phyloP scores from a whole-genome alignment of 1,284 basidiomycete species.

The Rhodotorula sp. region DNA sequence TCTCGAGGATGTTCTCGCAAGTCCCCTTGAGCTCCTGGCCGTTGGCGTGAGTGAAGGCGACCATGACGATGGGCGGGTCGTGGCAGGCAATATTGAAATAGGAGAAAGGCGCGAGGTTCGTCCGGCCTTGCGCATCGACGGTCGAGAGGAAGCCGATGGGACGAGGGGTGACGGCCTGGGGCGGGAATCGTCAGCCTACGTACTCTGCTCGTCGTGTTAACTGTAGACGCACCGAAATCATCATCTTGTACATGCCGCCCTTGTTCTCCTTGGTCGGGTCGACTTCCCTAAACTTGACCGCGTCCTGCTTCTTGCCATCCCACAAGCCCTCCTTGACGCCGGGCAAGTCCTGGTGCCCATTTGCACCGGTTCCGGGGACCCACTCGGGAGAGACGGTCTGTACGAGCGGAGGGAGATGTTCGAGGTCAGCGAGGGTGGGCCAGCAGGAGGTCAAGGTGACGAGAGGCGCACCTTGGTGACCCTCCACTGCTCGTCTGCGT shows the following conservation, averaged over 20 bases:
- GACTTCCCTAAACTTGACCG: constrained; percentile 58
- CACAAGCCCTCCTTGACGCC: constrained; percentile 56
- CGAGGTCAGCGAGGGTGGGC: not conserved
- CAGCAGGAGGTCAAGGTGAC: not conserved
- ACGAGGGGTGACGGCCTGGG: constrained; percentile 54
- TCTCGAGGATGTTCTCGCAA: constrained; percentile 63
- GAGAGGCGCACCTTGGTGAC: constrained; percentile 9
- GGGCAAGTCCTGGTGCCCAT: constrained; percentile 38
- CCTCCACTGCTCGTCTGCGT: not conserved
- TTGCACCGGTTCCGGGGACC: constrained; percentile 57
- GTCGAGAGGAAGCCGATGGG: constrained; percentile 73
- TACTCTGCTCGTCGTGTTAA: no score
- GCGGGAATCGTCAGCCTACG: not conserved
- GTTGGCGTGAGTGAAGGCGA: constrained; percentile 56
- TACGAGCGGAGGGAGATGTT: constrained; percentile 27
- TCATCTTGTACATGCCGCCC: constrained; percentile 54
- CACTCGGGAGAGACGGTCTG: constrained; percentile 57
- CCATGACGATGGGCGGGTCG: constrained; percentile 61
- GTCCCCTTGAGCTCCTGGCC: constrained; percentile 59
- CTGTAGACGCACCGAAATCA: constrained; percentile 51
- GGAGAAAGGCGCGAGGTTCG: constrained; percentile 65
- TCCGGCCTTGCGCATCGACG: constrained; percentile 56
- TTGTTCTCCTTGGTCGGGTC: constrained; percentile 53
- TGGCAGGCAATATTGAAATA: constrained; percentile 29
- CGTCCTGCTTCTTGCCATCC: constrained; percentile 50